phyloP scores from a whole-genome alignment of 176 grass and related monocot species.

The Phoenix roebelenii region DNA sequence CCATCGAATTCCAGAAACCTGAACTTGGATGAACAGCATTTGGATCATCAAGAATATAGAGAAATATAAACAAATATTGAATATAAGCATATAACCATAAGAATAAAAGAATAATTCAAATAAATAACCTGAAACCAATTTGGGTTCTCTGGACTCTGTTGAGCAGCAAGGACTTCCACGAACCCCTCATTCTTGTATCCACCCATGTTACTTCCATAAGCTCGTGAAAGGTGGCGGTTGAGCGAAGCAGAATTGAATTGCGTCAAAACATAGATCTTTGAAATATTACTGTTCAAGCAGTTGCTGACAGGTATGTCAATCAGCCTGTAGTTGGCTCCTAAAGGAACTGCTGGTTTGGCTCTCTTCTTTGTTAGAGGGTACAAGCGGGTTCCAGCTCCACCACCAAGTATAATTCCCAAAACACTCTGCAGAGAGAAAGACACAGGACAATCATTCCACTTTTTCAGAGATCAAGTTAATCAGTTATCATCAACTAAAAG shows the following conservation, averaged over 20 bases:
- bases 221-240: conserved; percentile 86
- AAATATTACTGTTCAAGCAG: conserved; percentile 85
- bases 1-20: too few species aligned
- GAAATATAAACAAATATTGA: neutral
- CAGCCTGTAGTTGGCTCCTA: conserved; percentile 89
- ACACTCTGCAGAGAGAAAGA: conserved; percentile 56
- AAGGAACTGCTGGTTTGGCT: conserved; percentile 81
- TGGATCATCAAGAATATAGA: too few species aligned
- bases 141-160: conserved; percentile 96
- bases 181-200: conserved; percentile 98
- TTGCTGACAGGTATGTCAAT: conserved; percentile 99
- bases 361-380: conserved; percentile 97
- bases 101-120: conserved; percentile 8
- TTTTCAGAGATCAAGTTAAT: too few species aligned
- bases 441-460: neutral
- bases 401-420: conserved; percentile 92
- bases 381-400: conserved; percentile 81
- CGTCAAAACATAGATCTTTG: conserved; percentile 90
- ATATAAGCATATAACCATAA: conserved; percentile 5
- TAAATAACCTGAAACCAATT: conserved; percentile 92
- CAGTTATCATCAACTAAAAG: too few species aligned
- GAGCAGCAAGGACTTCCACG: conserved; percentile 89
- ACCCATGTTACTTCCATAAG: conserved; percentile 77
- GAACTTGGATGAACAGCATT: too few species aligned
- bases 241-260: conserved; percentile 94